Percentiles rank a stretch among this genome's conserved stretches.
Conservation (phyloP, 805 yeast genomes). For the Cyberlindnera bimundalis region DNA sequence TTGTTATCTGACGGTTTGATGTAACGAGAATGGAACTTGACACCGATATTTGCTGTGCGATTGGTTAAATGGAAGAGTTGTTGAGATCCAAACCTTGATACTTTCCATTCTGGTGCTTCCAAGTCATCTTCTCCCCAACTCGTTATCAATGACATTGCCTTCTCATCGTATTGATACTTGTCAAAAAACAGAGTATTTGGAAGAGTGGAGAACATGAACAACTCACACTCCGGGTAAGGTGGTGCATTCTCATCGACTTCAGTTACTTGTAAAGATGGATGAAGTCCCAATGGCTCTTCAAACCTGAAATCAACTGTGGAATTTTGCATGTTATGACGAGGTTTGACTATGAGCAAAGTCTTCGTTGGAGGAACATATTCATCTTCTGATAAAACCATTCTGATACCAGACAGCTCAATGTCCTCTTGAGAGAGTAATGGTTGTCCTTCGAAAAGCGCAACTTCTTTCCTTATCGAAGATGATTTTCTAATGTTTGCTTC, state of each 20-base stretch:
- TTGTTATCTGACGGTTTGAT: conserved; percentile 34
- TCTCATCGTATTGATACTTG: conserved; percentile 45
- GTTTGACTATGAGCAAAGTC: conserved; percentile 23
- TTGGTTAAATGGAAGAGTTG: conserved; percentile 37
- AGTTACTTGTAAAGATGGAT: conserved; percentile 31
- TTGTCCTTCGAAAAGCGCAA: conserved; percentile 23
- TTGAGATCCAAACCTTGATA: conserved; percentile 44
- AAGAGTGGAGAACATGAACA: conserved; percentile 40
- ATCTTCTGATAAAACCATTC: conserved; percentile 16
- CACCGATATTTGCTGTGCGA: conserved; percentile 27
- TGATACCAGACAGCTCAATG: conserved; percentile 24
- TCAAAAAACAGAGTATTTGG: conserved; percentile 51
- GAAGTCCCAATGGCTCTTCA: conserved; percentile 34
- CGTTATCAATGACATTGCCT: conserved; percentile 32
- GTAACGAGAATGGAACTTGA: conserved; percentile 53
- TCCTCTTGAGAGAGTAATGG: conserved; percentile 15
- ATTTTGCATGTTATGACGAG: conserved; percentile 19
- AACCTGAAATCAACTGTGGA: conserved; percentile 15
- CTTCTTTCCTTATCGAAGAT: conserved; percentile 19
- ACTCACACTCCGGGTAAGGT: conserved; percentile 34
- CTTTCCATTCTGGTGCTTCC: conserved; percentile 52
- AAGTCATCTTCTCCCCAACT: conserved; percentile 55
- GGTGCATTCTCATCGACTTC: conserved; percentile 10
- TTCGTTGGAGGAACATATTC: conserved; percentile 23
- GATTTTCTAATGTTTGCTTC: conserved; percentile 14